Base-by-base conservation (phyloP, 768 basidiomycete species). In the Amanita inopinata region DNA sequence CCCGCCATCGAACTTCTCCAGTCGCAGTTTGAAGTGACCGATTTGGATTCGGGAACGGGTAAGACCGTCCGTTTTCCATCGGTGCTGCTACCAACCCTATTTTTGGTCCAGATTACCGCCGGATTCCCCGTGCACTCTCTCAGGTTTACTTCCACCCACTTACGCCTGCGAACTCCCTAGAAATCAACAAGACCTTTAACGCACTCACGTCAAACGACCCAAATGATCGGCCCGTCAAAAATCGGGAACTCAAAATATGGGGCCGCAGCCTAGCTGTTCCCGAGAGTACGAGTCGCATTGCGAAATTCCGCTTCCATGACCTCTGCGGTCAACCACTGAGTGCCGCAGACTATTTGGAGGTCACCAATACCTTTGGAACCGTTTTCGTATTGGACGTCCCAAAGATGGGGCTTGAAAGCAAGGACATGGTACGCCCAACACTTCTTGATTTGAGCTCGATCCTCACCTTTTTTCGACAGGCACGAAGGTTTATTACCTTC, bases 41-140 rank as follows among this genome's bases (percentile, higher is more conserved):
- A 97, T 61, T 74, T 99, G 18, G 83, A 97, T 61, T 97, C 93
- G n/a, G 88, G 83, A 27, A 96, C 90, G 44, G 92, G 91, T 85
- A 38, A 46, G 70, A 14, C 2, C 11, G 24, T 24, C 12, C n/a
- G 34, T 20, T 25, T 30, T 11, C 39, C 31, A 46, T 12, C 18
- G 45, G 33, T 7, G 42, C 24, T n/a, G 12, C 32, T 40, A 28
- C 28, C 24, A 47, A 28, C 37, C 41, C 25, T 11, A 19, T 34
- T 31, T 30, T 15, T 32, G 22, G 5, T 43, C 34, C 31, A 91
- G 94, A 99, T 60, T 98, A 99, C 64, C 86, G 96, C 38, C 85
- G 91, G 38, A 75, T 96, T 51, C 92, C 94, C 12, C 78, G 90
- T 37, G 86, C 85, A 2, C 73, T 96, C n/a, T 91, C 90, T 1